Conservation (phyloP, 176 grass and related monocot genomes). For the Pharus latifolius region DNA sequence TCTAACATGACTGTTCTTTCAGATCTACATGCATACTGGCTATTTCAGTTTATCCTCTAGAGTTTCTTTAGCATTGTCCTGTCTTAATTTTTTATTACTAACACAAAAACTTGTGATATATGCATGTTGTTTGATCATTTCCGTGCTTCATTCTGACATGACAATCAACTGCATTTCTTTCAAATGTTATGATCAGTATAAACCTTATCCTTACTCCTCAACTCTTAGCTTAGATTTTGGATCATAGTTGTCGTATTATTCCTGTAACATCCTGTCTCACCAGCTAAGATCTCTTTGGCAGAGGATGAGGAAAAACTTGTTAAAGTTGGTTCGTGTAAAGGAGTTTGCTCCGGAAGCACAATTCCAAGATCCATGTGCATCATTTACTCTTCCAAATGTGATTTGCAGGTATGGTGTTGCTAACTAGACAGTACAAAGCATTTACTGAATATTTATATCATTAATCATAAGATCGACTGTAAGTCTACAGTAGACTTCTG, state of each 20-base stretch:
- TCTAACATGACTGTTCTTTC: not conserved
- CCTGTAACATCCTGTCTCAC: not conserved
- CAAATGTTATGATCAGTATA: not conserved
- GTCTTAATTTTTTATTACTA: not conserved
- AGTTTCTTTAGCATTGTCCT: not conserved
- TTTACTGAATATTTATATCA: not conserved
- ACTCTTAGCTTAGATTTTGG: not conserved
- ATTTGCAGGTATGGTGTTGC: conserved; percentile 74
- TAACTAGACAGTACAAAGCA: not conserved
- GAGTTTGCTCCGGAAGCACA: conserved; percentile 91
- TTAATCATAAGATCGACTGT: not conserved
- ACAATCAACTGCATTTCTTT: not conserved
- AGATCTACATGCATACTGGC: not conserved
- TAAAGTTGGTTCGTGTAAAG: conserved; percentile 83
- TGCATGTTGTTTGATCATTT: too few relatives aligned
- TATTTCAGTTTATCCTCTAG: not conserved
- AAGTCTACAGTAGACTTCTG: not conserved
- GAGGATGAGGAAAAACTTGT: conserved; percentile 94
- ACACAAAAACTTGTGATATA: not conserved
- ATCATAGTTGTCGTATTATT: not conserved
- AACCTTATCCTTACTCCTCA: not conserved
- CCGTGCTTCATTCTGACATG: not conserved
- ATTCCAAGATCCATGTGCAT: conserved; percentile 58
- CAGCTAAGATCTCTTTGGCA: conserved; percentile 31
- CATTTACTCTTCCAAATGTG: conserved; percentile 83